Evolutionary conservation across 352 stramenopile genomes (phyloP).

Genomic region (Pythium insidiosum): DNA sequence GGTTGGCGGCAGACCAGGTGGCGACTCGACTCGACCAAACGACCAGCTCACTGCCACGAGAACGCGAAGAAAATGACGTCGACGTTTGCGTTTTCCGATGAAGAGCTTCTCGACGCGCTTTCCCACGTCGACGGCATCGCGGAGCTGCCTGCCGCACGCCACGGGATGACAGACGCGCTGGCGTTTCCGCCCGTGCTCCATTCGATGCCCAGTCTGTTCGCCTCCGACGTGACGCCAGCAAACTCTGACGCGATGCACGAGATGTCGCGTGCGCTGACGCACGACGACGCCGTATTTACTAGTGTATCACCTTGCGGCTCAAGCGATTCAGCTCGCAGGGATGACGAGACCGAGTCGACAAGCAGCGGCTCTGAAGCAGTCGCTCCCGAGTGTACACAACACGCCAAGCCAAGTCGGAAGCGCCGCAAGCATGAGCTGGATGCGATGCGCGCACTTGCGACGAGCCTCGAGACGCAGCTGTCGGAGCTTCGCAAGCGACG

Average conservation of each 20-base stretch:
- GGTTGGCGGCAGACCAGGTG: too few relatives aligned
- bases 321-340: too few relatives aligned
- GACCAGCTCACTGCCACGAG: too few relatives aligned
- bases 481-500: conserved; percentile 20
- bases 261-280: background rate
- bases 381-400: too few relatives aligned
- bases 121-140: conserved; percentile 17
- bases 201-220: background rate
- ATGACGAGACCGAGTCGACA: background rate
- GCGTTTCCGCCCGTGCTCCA: background rate
- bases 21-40: too few relatives aligned
- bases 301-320: too few relatives aligned
- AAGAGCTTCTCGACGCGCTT: conserved; percentile 40
- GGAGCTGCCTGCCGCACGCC: background rate
- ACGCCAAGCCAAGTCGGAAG: conserved; percentile 35
- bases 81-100: conserved; percentile 28
- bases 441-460: conserved; percentile 28
- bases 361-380: background rate
- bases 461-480: conserved; percentile 38
- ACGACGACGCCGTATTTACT: background rate
- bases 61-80: background rate
- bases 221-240: background rate
- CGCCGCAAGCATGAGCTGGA: conserved; percentile 49
- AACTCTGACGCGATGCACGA: background rate
- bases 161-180: background rate